phyloP scores from a whole-genome alignment of 768 basidiomycete genomes.

The Tylopilus sp. region DNA sequence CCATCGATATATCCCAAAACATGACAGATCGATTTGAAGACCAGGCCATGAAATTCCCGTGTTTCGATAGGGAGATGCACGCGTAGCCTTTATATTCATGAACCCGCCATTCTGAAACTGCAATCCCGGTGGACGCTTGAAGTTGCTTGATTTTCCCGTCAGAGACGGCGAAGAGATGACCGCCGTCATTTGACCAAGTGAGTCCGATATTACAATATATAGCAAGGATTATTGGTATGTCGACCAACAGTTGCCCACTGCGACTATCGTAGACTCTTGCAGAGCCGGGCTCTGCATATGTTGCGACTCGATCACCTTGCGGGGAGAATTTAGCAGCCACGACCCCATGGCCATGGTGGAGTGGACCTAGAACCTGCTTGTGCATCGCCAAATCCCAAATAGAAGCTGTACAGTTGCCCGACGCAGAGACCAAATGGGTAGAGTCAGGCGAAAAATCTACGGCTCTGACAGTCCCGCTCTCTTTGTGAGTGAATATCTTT shows the following conservation, averaged over 20 bases:
- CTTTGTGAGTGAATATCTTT: neutral
- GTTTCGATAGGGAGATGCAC: neutral
- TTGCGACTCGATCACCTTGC: neutral
- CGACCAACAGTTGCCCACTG: neutral
- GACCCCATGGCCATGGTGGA: too few species aligned
- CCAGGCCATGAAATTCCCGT: too few species aligned
- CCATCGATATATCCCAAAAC: neutral
- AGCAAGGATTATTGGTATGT: neutral
- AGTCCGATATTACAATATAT: neutral
- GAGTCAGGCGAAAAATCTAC: slow-evolving; percentile 1
- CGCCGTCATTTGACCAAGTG: neutral
- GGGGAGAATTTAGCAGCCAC: neutral
- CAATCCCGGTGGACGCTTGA: neutral
- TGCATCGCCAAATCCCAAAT: neutral
- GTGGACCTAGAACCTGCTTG: neutral
- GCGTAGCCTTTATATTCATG: neutral
- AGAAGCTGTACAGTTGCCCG: neutral
- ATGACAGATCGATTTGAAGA: neutral
- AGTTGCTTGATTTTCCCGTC: neutral
- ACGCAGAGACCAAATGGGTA: neutral
- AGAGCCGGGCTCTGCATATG: neutral
- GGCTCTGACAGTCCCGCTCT: neutral
- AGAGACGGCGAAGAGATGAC: neutral
- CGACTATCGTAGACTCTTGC: neutral
- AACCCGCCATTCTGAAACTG: neutral